These are phyloP conservation scores for Haematococcus lacustris DNA, from an alignment of 139 green algal genomes.

Conservation along the genomic window DNA sequence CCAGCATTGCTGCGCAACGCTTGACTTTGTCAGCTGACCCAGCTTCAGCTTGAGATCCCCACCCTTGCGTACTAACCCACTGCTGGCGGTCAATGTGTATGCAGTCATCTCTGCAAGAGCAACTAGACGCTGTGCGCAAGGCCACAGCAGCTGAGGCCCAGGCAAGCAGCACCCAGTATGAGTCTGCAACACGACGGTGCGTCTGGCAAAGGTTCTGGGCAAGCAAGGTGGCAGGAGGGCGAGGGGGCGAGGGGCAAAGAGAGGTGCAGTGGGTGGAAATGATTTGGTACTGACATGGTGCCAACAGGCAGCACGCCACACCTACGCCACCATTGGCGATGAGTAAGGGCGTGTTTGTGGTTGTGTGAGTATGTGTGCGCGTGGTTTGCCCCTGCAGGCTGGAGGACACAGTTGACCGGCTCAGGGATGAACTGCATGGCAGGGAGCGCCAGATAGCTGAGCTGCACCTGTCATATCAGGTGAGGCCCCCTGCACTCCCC, in stretches of 20 bases:
- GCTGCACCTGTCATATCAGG: constrained; percentile 20
- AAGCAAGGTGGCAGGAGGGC: not conserved
- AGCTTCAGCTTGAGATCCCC: no score
- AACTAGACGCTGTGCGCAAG: constrained; percentile 1
- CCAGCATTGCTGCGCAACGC: not conserved
- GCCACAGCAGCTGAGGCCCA: not conserved
- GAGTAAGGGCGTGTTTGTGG: not conserved
- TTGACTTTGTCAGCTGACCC: not conserved
- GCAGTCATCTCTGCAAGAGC: not conserved
- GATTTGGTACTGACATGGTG: not conserved
- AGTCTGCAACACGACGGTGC: not conserved
- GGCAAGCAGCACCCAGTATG: not conserved
- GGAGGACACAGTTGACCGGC: constrained; percentile 3
- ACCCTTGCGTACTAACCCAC: no score
- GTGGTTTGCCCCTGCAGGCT: not conserved
- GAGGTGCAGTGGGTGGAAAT: not conserved
- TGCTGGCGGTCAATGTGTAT: not conserved
- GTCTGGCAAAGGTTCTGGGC: not conserved
- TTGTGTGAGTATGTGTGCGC: not conserved
- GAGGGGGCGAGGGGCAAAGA: no score
- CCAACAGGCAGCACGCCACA: not conserved
- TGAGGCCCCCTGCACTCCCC: constrained; percentile 13
- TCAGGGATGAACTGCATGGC: constrained; percentile 18
- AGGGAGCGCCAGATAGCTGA: constrained; percentile 19
- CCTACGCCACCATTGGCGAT: not conserved